Conservation (phyloP, 306 rosid genomes). For the Begonia fuchsioides region DNA sequence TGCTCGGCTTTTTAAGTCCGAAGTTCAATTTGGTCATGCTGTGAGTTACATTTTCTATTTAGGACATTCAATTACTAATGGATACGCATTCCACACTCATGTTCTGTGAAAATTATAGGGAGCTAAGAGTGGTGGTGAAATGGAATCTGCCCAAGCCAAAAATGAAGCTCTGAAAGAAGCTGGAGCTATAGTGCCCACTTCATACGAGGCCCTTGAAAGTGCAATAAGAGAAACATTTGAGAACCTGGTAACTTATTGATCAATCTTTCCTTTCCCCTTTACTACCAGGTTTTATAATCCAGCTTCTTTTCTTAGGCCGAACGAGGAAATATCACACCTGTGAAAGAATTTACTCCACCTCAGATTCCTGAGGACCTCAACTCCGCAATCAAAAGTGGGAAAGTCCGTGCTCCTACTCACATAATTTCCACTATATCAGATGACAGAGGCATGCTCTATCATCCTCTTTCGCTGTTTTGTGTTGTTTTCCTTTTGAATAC, state of each 20-base stretch:
- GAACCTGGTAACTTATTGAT: slow-evolving; percentile 51
- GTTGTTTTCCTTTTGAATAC: not conserved
- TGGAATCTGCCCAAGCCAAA: slow-evolving; percentile 98
- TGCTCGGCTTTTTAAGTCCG: slow-evolving; percentile 94
- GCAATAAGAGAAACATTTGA: slow-evolving; percentile 71
- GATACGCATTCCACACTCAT: not conserved
- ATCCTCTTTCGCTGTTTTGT: not conserved
- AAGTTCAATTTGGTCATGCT: slow-evolving; percentile 99
- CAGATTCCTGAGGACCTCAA: slow-evolving; percentile 89
- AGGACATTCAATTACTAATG: not conserved
- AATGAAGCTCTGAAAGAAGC: slow-evolving; percentile 89
- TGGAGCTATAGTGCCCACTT: slow-evolving; percentile 94
- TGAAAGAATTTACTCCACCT: slow-evolving; percentile 85
- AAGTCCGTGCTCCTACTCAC: slow-evolving; percentile 98
- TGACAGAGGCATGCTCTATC: slow-evolving; percentile 56
- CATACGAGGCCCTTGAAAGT: slow-evolving; percentile 74
- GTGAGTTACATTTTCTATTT: slow-evolving; percentile 36
- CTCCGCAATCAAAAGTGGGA: slow-evolving; percentile 84
- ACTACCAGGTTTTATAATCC: slow-evolving; percentile 1
- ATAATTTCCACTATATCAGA: slow-evolving; percentile 95
- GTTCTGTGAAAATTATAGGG: slow-evolving; percentile 38
- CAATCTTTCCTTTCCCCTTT: not conserved
- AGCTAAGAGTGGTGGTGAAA: slow-evolving; percentile 96
- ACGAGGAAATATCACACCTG: slow-evolving; percentile 54
- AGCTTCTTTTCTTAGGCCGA: slow-evolving; percentile 32